Conservation (phyloP, 2,329 filamentous ascomycete species). For the Fonsecaea pedrosoi region DNA sequence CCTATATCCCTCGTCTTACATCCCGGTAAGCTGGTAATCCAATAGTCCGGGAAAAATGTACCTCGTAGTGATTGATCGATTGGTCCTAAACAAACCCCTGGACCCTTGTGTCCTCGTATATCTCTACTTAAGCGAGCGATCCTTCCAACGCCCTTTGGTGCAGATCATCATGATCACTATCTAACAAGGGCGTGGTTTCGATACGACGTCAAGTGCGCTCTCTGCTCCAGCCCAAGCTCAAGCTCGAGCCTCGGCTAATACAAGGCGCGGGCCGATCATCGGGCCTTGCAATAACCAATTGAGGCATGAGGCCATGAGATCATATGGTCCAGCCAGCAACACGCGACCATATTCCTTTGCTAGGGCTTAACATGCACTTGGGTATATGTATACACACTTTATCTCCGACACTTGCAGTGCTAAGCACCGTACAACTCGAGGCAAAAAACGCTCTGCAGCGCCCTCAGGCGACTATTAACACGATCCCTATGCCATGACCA, state of each 20-base stretch:
- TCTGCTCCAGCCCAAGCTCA: no score
- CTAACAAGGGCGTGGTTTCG: background rate
- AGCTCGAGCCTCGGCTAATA: conserved; percentile 6
- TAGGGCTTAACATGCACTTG: background rate
- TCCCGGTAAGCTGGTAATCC: no score
- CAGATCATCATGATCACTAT: background rate
- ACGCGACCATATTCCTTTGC: background rate
- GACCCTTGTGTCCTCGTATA: background rate
- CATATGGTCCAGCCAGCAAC: background rate
- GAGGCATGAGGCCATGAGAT: no score
- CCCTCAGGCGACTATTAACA: background rate
- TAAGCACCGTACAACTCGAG: no score
- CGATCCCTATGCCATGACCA: background rate
- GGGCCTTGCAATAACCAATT: no score
- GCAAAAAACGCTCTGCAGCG: background rate
- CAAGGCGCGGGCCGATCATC: background rate
- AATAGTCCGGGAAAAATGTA: no score
- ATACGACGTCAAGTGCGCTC: background rate
- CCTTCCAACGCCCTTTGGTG: background rate
- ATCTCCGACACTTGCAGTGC: background rate
- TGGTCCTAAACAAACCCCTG: background rate
- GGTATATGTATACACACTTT: conserved; percentile 5
- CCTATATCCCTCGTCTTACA: background rate
- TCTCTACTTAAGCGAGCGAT: background rate
- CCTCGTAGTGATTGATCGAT: background rate